Conservation (phyloP, 768 basidiomycete genomes). For the Cystofilobasidium capitatum region DNA sequence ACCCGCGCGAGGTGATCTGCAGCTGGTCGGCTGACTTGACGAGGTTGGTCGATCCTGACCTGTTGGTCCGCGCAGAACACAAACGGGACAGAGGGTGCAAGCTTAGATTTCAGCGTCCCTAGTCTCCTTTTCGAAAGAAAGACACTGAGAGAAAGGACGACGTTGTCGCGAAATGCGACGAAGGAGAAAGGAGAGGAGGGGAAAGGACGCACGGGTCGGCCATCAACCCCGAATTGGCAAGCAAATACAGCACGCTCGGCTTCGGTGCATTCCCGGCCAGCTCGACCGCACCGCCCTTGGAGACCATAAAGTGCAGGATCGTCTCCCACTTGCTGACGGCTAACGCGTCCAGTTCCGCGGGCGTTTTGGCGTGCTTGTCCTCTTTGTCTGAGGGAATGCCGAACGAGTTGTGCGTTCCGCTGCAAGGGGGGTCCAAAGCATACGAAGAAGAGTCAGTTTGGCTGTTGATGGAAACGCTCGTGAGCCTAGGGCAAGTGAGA, state of each 20-base stretch:
- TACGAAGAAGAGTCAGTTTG: constrained; percentile 41
- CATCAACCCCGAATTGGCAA: constrained; percentile 83
- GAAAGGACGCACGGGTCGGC: constrained; percentile 50
- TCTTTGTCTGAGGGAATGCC: constrained; percentile 64
- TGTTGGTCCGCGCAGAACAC: neutral
- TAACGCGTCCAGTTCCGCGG: constrained; percentile 63
- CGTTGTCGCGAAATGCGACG: neutral
- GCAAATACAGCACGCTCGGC: constrained; percentile 63
- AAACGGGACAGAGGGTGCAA: constrained; percentile 22
- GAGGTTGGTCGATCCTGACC: neutral
- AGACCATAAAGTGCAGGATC: constrained; percentile 96
- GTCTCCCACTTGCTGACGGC: constrained; percentile 93
- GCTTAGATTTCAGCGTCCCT: constrained; percentile 46
- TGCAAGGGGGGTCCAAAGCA: neutral
- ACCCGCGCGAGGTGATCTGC: constrained; percentile 80
- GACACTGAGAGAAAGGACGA: neutral
- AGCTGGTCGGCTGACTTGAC: constrained; percentile 29
- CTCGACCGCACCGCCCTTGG: constrained; percentile 52
- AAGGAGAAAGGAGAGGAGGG: constrained; percentile 4
- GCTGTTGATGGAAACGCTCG: constrained; percentile 51
- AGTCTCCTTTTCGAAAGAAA: constrained; percentile 49
- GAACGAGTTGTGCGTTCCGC: constrained; percentile 44
- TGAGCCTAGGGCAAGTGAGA: too few species aligned
- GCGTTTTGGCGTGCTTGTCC: constrained; percentile 30
- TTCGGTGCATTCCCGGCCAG: constrained; percentile 64